phyloP scores from a whole-genome alignment of 2,329 filamentous ascomycete genomes.

The Blumeria graminis region DNA sequence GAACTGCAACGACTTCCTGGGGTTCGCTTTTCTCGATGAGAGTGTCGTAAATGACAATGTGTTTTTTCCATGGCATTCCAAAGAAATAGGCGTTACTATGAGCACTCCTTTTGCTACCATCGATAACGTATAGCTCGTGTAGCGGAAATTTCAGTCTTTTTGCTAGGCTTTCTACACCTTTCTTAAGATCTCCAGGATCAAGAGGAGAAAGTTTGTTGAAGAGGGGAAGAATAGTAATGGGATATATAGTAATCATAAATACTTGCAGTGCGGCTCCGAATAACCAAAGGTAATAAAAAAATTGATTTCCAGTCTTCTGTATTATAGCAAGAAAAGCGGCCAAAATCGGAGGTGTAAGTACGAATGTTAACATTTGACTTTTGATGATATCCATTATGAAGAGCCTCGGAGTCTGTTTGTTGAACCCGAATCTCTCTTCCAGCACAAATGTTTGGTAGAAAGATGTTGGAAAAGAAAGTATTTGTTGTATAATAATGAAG shows the following conservation, averaged over 20 bases:
- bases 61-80: slow-evolving; percentile 96
- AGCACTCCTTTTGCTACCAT: slow-evolving; percentile 67
- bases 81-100: slow-evolving; percentile 94
- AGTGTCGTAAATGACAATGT: slow-evolving; percentile 98
- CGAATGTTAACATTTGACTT: slow-evolving; percentile 57
- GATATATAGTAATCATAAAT: slow-evolving; percentile 64
- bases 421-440: slow-evolving; percentile 95
- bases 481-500: slow-evolving; percentile 61
- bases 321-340: slow-evolving; percentile 85
- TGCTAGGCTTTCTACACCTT: slow-evolving; percentile 63
- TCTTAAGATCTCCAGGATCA: slow-evolving; percentile 68
- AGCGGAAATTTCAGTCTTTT: slow-evolving; percentile 74
- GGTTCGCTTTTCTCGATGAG: slow-evolving; percentile 85
- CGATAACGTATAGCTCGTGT: slow-evolving; percentile 80
- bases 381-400: slow-evolving; percentile 86
- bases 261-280: slow-evolving; percentile 78
- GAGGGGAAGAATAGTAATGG: slow-evolving; percentile 2
- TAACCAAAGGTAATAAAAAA: slow-evolving; percentile 96
- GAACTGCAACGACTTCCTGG: slow-evolving; percentile 78
- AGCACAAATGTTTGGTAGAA: slow-evolving; percentile 91
- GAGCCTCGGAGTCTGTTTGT: slow-evolving; percentile 80
- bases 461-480: slow-evolving; percentile 54
- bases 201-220: slow-evolving; percentile 28
- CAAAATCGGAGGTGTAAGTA: slow-evolving; percentile 66
- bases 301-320: slow-evolving; percentile 74